Base-by-base conservation (phyloP, 2,329 filamentous ascomycete species). In the Penicillium sp. region DNA sequence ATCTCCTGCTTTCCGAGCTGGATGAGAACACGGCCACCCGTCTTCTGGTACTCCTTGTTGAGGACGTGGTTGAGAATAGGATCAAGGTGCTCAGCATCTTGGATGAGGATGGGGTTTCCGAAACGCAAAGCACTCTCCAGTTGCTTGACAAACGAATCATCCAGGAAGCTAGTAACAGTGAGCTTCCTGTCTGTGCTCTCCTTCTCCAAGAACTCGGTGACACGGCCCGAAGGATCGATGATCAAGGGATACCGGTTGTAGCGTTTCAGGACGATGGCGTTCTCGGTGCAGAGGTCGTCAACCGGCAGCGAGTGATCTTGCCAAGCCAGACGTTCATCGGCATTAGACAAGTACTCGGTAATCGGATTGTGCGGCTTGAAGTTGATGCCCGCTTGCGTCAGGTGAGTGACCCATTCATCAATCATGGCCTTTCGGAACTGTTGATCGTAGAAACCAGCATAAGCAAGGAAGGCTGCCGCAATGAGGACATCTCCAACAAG, bases 11-110 rank as follows among this genome's bases (percentile, higher is more conserved):
- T 96, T 63, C 93, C 93, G 34, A 98, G 85, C 70, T 98, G 93
- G 56, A 98, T 98, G 46, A 98, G 82, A 40, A 97, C 91, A 79
- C 93, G 91, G 21, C 93, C 93, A 59, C 93, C 93, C 24, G 94
- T 98, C 75, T 91, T 94, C 71, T 98, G 94, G 70, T 98, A 98
- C 66, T 98, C 93, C 70, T 98, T 98, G 75, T 98, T 98, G 70
- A 98, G 82, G 48, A 98, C 91, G 62, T 98, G 93, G 64, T 97
- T 98, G 61, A 98, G 83, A 52, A 98, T 90, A 0, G 94, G 94
- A 64, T 98, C 93, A 49, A 98, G 75, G 67, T 98, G 87, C 71
- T 98, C 94, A 1, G 93, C 94, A 68, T 98, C 93, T 70, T 98
- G 93, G 53, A 98, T 98, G 53, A 98, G 81, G 59, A 98, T 98